A percentile compares a stretch with the other conserved stretches of the same genome.
Conservation (phyloP, 2,329 filamentous ascomycete species). For the Venturiaceae sp. region DNA sequence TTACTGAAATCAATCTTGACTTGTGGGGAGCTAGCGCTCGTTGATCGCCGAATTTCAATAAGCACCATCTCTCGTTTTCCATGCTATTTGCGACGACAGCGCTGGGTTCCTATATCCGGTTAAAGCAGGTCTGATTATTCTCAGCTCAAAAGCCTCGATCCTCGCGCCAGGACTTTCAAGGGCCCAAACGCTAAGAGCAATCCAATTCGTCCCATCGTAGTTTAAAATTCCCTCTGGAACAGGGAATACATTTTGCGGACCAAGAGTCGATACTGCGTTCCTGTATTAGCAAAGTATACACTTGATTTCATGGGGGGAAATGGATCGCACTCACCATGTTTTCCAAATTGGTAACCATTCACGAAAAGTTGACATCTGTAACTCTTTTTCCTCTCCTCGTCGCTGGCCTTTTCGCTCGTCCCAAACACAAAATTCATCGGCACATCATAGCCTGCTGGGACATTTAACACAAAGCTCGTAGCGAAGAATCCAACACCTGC, state of each 20-base stretch:
- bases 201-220: constrained; percentile 58
- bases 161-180: background rate
- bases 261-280: constrained; percentile 53
- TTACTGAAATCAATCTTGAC: too few species aligned
- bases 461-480: constrained; percentile 43
- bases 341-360: constrained; percentile 67
- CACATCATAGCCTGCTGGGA: constrained; percentile 49
- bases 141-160: background rate
- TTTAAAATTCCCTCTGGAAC: constrained; percentile 66
- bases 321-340: constrained; percentile 28
- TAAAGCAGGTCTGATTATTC: background rate
- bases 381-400: constrained; percentile 41
- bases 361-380: constrained; percentile 60
- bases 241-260: constrained; percentile 61
- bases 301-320: too few species aligned
- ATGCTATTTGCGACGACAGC: background rate
- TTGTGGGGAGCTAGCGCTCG: too few species aligned
- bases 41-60: too few species aligned
- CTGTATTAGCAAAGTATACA: background rate
- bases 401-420: constrained; percentile 15
- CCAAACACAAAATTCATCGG: constrained; percentile 50
- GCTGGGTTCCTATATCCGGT: background rate
- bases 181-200: constrained; percentile 59
- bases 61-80: background rate
- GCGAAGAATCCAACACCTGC: constrained; percentile 46